phyloP scores from a whole-genome alignment of 495 filamentous ascomycete genomes.

The Aspergillus sclerotioniger region DNA sequence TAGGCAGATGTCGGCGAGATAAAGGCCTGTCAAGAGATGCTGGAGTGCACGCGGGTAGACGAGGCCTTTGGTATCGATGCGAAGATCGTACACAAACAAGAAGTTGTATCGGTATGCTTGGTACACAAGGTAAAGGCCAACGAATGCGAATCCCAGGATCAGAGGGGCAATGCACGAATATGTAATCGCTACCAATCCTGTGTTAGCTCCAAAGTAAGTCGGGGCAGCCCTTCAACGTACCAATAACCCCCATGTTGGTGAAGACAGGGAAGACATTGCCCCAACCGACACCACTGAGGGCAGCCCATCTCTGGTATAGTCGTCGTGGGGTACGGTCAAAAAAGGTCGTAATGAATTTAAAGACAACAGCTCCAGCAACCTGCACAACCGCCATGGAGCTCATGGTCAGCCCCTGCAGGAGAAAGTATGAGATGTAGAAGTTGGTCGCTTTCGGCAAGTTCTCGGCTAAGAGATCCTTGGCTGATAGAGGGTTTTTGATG shows the following conservation, averaged over 20 bases:
- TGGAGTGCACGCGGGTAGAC: conserved; percentile 86
- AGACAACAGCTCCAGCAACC: conserved; percentile 68
- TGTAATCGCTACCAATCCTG: conserved; percentile 51
- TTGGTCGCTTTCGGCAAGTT: conserved; percentile 80
- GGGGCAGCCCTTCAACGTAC: conserved; percentile 20
- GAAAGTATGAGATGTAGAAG: conserved; percentile 90
- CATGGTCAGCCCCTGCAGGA: conserved; percentile 79
- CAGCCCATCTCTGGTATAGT: conserved; percentile 61
- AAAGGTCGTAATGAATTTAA: conserved; percentile 69
- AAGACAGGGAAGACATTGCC: conserved; percentile 84
- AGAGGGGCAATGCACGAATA: conserved; percentile 86
- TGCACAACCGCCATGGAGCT: conserved; percentile 71
- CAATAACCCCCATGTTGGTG: conserved; percentile 84
- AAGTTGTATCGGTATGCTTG: conserved; percentile 90
- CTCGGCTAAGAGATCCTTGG: conserved; percentile 63
- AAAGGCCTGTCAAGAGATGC: conserved; percentile 80
- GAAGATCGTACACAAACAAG: conserved; percentile 78
- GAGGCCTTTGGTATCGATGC: conserved; percentile 83
- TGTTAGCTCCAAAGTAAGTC: background rate
- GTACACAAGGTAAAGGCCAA: conserved; percentile 80
- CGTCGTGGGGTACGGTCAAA: conserved; percentile 63
- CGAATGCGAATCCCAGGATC: conserved; percentile 76
- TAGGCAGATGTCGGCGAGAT: conserved; percentile 78
- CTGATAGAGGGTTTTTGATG: conserved; percentile 57
- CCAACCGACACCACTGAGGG: conserved; percentile 65